phyloP scores from a whole-genome alignment of 139 green algal species.

The Nannochloris sp. region DNA sequence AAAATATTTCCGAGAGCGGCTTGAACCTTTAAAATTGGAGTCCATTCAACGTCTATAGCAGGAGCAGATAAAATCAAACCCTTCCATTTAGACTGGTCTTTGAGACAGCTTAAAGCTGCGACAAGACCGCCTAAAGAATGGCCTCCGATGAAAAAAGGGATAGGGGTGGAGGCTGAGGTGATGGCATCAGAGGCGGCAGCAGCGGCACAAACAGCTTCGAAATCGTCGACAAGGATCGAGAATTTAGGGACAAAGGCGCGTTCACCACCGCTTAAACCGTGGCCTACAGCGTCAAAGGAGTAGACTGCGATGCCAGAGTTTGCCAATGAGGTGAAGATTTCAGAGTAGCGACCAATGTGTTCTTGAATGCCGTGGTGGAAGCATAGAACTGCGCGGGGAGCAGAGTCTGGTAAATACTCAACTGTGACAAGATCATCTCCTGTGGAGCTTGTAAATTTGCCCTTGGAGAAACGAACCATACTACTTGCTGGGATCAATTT shows the following conservation, averaged over 20 bases:
- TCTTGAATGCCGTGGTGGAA: slow-evolving; percentile 55
- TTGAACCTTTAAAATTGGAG: slow-evolving; percentile 44
- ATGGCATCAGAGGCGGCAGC: background rate
- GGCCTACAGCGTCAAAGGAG: slow-evolving; percentile 18
- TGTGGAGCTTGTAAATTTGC: background rate
- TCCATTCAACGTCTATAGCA: slow-evolving; percentile 68
- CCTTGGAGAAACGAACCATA: background rate
- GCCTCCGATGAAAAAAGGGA: slow-evolving; percentile 44
- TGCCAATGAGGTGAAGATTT: slow-evolving; percentile 23
- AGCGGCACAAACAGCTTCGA: slow-evolving; percentile 21
- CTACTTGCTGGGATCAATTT: background rate
- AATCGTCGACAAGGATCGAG: slow-evolving; percentile 38
- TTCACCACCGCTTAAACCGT: background rate
- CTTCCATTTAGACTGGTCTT: slow-evolving; percentile 31
- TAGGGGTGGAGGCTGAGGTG: background rate
- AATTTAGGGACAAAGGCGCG: slow-evolving; percentile 1
- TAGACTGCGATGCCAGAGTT: slow-evolving; percentile 35
- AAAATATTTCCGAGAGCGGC: slow-evolving; percentile 49
- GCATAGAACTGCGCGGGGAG: slow-evolving; percentile 33
- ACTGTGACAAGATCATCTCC: background rate
- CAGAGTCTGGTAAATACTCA: background rate
- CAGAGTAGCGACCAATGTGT: slow-evolving; percentile 42
- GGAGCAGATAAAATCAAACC: slow-evolving; percentile 58
- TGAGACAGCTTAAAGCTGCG: slow-evolving; percentile 19
- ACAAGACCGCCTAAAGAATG: slow-evolving; percentile 66